A percentile compares a stretch with the other conserved stretches of the same genome.
Evolutionary conservation across 176 grass and related monocot genomes (phyloP).

Genomic region (Ampelocalamus luodianensis): DNA sequence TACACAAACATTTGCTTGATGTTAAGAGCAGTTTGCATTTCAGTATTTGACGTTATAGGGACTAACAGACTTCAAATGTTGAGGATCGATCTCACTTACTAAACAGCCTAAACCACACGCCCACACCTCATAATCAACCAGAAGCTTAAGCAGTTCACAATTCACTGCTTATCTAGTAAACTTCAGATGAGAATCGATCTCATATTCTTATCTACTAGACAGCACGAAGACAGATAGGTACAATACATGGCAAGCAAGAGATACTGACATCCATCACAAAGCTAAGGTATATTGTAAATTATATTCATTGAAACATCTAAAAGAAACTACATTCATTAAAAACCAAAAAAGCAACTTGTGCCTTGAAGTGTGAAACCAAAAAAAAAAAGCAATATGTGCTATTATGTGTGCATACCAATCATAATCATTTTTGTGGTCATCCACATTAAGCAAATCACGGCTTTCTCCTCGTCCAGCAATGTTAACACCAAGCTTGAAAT

Average conservation of each 20-base stretch:
- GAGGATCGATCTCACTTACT: conserved; percentile 12
- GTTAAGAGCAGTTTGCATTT: conserved; percentile 5
- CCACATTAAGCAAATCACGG: conserved; percentile 74
- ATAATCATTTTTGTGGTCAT: conserved; percentile 92
- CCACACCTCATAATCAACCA: background rate
- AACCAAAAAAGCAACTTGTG: background rate
- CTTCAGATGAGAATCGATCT: background rate
- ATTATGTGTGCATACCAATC: conserved; percentile 72
- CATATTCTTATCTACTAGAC: conserved; percentile 6
- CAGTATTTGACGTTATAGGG: background rate
- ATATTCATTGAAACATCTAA: conserved; percentile 19
- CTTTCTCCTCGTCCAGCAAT: conserved; percentile 69
- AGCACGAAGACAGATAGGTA: conserved; percentile 8
- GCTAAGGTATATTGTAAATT: background rate
- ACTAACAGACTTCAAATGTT: background rate
- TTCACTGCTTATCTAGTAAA: conserved; percentile 6
- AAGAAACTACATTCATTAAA: background rate
- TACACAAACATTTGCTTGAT: background rate
- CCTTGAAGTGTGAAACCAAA: conserved; percentile 36
- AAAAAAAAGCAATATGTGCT: conserved; percentile 25
- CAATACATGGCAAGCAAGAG: background rate
- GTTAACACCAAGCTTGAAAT: conserved; percentile 71
- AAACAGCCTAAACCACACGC: background rate
- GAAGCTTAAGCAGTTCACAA: conserved; percentile 4
- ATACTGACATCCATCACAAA: conserved; percentile 25